phyloP scores from a whole-genome alignment of 2,329 filamentous ascomycete species.

The Aureobasidium sp. region DNA sequence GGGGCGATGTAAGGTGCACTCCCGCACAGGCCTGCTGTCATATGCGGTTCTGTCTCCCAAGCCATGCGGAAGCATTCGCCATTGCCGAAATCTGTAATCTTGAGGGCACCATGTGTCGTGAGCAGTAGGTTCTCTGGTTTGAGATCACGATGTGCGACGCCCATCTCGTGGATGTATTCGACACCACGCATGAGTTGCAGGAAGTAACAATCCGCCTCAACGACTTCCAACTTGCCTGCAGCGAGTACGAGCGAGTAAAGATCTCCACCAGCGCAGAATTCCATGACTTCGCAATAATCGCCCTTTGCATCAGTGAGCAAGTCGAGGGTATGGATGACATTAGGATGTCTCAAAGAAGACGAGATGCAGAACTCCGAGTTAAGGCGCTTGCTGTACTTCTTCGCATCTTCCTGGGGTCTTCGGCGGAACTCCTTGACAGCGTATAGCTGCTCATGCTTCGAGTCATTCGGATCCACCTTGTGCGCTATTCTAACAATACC shows the following conservation, averaged over 20 bases:
- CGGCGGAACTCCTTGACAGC: conserved; percentile 98
- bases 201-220: conserved; percentile 96
- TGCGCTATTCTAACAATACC: conserved; percentile 96
- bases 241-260: conserved; percentile 89
- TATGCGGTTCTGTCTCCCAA: conserved; percentile 96
- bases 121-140: conserved; percentile 95
- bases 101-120: conserved; percentile 84
- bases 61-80: conserved; percentile 99
- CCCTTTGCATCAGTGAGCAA: conserved; percentile 93
- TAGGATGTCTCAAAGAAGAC: conserved; percentile 89
- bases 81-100: conserved; percentile 98
- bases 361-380: conserved; percentile 99
- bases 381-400: conserved; percentile 95
- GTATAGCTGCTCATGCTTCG: conserved; percentile 76
- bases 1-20: conserved; percentile 96
- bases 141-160: conserved; percentile 89
- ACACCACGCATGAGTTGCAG: conserved; percentile 99
- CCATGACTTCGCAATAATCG: conserved; percentile 98
- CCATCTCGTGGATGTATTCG: conserved; percentile 99
- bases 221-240: conserved; percentile 82
- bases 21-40: conserved; percentile 94
- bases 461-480: conserved; percentile 78
- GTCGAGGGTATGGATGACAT: conserved; percentile 96
- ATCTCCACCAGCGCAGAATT: conserved; percentile 94
- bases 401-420: conserved; percentile 85